Conservation (phyloP, 225 moss, liverwort and hornwort species). For the Marchantia polymorpha region DNA sequence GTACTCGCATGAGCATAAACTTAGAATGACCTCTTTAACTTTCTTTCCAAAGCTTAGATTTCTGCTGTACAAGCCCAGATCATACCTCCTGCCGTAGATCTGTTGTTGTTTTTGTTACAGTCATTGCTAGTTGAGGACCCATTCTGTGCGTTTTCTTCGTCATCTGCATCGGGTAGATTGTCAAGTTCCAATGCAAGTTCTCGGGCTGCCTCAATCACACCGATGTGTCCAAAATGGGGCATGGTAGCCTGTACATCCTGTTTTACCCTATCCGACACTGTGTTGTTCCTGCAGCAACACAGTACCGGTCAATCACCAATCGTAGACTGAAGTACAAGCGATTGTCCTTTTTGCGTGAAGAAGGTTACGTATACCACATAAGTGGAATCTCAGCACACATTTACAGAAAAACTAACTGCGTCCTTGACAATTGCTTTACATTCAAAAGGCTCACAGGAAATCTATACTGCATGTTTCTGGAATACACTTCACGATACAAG, state of each 20-base stretch:
- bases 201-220: conserved; percentile 85
- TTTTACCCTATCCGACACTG: conserved; percentile 51
- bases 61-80: neutral
- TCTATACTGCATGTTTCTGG: neutral
- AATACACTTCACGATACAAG: too few relatives aligned
- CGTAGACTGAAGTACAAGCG: neutral
- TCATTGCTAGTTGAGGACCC: conserved; percentile 14
- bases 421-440: neutral
- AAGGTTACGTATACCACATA: neutral
- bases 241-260: conserved; percentile 52
- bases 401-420: too few relatives aligned
- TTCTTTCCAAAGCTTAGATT: neutral
- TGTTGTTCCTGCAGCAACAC: conserved; percentile 43
- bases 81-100: conserved; percentile 12
- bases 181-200: conserved; percentile 86
- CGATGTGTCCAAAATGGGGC: conserved; percentile 83
- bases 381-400: too few relatives aligned
- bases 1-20: too few relatives aligned
- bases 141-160: conserved; percentile 36
- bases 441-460: neutral
- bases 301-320: neutral
- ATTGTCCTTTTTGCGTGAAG: neutral
- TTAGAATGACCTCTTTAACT: too few relatives aligned
- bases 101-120: conserved; percentile 5
- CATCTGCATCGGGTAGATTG: conserved; percentile 54